Conservation (phyloP, 495 filamentous ascomycete species). For the Amniculicola lignicola region DNA sequence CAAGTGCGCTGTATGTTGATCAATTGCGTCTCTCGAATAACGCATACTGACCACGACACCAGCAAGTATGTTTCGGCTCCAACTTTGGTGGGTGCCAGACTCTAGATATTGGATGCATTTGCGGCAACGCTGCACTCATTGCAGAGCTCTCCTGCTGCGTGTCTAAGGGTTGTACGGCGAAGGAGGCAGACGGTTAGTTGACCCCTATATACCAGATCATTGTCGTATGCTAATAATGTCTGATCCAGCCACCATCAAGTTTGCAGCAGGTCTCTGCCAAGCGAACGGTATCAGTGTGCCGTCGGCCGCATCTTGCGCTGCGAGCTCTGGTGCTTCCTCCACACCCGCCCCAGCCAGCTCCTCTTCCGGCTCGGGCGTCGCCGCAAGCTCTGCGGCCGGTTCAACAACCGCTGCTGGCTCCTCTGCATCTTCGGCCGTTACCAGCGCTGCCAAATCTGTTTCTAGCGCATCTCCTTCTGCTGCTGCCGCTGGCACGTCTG, state of each 20-base stretch:
- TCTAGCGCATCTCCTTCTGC: constrained; percentile 8
- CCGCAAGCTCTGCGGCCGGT: too few relatives aligned
- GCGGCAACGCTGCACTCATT: constrained; percentile 58
- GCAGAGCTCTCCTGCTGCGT: constrained; percentile 66
- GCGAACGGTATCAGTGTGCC: constrained; percentile 35
- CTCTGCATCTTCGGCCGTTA: constrained; percentile 27
- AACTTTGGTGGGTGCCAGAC: constrained; percentile 52
- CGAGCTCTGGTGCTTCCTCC: constrained; percentile 10
- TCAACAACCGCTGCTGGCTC: constrained; percentile 15
- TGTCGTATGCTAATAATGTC: background rate
- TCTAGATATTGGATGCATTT: constrained; percentile 66
- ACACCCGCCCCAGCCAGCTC: constrained; percentile 8
- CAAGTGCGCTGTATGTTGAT: constrained; percentile 24
- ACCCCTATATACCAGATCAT: background rate
- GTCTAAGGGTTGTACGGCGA: constrained; percentile 48
- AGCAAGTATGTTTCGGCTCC: constrained; percentile 38
- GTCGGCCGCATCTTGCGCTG: constrained; percentile 35
- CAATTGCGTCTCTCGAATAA: background rate
- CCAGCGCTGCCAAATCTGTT: constrained; percentile 29
- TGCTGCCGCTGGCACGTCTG: constrained; percentile 10
- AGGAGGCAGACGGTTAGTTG: constrained; percentile 55
- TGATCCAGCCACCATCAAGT: constrained; percentile 49
- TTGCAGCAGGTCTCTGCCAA: constrained; percentile 51
- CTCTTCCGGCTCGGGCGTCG: constrained; percentile 1
- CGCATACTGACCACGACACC: background rate